Base-by-base conservation (phyloP, 2,329 filamentous ascomycete species). In the Bipolaris cookei region DNA sequence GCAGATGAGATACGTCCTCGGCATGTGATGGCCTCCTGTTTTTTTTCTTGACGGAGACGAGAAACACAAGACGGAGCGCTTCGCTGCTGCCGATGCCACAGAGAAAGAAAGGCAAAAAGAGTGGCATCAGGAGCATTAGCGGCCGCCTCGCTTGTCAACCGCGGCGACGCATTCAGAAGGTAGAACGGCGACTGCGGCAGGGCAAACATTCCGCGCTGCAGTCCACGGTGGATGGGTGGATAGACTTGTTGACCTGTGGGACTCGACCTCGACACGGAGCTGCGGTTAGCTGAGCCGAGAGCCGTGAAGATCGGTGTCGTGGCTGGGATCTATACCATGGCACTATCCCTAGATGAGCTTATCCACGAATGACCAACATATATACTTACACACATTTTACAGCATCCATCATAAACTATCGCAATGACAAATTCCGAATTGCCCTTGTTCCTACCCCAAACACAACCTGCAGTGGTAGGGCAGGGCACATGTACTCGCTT, bases 201-300 rank as follows among this genome's bases (percentile, higher is more conserved):
- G 39, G 44, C 50, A 57, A 54, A 54, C 28, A 38, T 46, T 43
- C 41, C 41, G 44, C 38, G 45, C 39, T 50, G 54, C 54, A 50
- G 28, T 16, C 41, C 41, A 44, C 45, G 39, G 28, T 30, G 28
- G 28, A 30, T 30, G 28, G 28, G 46, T 47, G 42, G 32, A 58
- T 48, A 42, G 45, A 42, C 23, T 28, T 34, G 34, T 37, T 56
- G 34, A 48, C 56, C 49, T 52, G 51, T 54, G 41, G 45, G 45
- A 64, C 43, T 47, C 28, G 61, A 64, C 66, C 42, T 70, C 64
- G 68, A 62, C 59, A 53, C 71, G 70, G 71, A 67, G 72, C 63
- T 54, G 69, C 70, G 67, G 68, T 62, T 62, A 62, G 56, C 56
- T 59, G 58, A 64, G 65, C 70, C 70, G 66, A 68, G 63, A 39